A percentile compares a stretch with the other conserved stretches of the same genome.
These are phyloP conservation scores for Ganoderma lucidum DNA, from an alignment of 1,284 basidiomycete species.

Conservation along the genomic window DNA sequence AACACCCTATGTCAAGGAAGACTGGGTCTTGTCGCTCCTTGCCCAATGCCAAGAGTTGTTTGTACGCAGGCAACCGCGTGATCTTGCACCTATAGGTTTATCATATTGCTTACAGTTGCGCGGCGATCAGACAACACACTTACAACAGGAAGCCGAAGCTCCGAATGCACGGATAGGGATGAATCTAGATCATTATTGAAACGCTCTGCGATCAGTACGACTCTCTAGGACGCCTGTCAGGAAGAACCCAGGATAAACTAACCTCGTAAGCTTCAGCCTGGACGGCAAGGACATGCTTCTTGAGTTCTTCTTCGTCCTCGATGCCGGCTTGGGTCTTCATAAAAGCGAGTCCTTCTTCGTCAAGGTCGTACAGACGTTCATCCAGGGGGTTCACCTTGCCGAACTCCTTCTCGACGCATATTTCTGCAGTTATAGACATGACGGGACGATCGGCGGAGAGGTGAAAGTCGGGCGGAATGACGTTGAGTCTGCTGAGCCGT, in stretches of 20 bases:
- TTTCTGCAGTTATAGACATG: background rate
- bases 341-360: conserved; percentile 45
- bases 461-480: background rate
- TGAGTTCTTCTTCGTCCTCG: conserved; percentile 48
- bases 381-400: conserved; percentile 18
- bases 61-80: conserved; percentile 48
- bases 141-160: conserved; percentile 52
- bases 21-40: conserved; percentile 51
- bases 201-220: conserved; percentile 35
- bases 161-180: conserved; percentile 51
- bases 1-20: conserved; percentile 57
- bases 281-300: conserved; percentile 52
- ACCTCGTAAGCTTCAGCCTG: conserved; percentile 55
- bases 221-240: background rate
- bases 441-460: background rate
- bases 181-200: conserved; percentile 36
- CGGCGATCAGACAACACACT: conserved; percentile 17
- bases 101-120: background rate
- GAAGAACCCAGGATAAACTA: conserved; percentile 15
- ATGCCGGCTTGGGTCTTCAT: conserved; percentile 52
- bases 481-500: background rate
- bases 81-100: conserved; percentile 47
- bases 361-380: conserved; percentile 32
- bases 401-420: conserved; percentile 2
- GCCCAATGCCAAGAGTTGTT: conserved; percentile 48